Conservation (phyloP, 768 basidiomycete species). For the Lepiota brunneoincarnata region DNA sequence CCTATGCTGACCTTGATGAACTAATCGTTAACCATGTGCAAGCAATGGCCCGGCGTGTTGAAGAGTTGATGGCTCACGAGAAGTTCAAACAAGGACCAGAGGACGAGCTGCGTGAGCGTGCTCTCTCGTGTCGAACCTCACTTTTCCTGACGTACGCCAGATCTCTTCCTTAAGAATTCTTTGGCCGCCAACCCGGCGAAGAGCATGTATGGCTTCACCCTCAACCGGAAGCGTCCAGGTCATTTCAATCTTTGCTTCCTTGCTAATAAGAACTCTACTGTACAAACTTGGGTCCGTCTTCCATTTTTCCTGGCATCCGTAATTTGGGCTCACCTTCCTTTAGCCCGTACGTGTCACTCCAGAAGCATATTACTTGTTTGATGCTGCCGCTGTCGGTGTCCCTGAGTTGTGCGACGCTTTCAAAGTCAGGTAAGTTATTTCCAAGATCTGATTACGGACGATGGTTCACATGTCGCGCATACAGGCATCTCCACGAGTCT, state of each 20-base stretch:
- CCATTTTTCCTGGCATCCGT: neutral
- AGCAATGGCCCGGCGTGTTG: conserved; percentile 88
- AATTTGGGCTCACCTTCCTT: conserved; percentile 12
- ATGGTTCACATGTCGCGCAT: conserved; percentile 2
- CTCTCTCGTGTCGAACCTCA: neutral
- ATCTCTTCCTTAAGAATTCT: conserved; percentile 84
- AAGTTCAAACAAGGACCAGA: conserved; percentile 89
- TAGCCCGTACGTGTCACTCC: conserved; percentile 87
- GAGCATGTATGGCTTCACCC: conserved; percentile 93
- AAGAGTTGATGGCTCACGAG: conserved; percentile 93
- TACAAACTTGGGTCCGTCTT: conserved; percentile 84
- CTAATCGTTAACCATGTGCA: conserved; percentile 95
- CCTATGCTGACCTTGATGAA: conserved; percentile 93
- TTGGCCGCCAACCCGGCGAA: conserved; percentile 91
- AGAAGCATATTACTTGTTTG: conserved; percentile 87
- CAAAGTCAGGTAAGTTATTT: conserved; percentile 70
- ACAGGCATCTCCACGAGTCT: conserved; percentile 78
- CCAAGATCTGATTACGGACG: neutral
- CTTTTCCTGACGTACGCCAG: conserved; percentile 35
- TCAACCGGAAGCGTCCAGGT: conserved; percentile 87
- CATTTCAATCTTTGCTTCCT: conserved; percentile 94
- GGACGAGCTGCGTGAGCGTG: conserved; percentile 84
- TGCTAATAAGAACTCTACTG: conserved; percentile 84
- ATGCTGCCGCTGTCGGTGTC: conserved; percentile 87
- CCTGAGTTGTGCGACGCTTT: conserved; percentile 96